These are phyloP conservation scores for Lipomyces yamadae DNA, from an alignment of 805 yeast genomes.

Conservation along the genomic window DNA sequence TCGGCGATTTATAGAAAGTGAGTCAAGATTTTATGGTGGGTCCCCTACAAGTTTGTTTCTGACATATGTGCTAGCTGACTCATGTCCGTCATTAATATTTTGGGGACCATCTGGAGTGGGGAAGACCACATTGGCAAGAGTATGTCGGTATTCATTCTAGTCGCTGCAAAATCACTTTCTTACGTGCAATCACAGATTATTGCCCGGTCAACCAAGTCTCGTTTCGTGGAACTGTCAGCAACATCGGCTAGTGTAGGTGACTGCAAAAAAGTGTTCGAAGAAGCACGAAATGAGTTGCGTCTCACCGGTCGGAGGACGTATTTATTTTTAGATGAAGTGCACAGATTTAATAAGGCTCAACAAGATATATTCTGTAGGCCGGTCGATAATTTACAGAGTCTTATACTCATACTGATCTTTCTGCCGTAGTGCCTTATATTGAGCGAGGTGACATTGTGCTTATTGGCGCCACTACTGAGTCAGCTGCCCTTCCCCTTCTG, in stretches of 20 bases:
- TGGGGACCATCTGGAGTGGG: constrained; percentile 97
- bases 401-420: neutral
- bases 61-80: constrained; percentile 30
- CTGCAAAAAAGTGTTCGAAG: constrained; percentile 63
- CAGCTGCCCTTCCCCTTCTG: constrained; percentile 11
- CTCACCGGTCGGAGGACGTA: constrained; percentile 62
- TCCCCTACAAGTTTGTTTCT: too few relatives aligned
- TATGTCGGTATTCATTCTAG: constrained; percentile 33
- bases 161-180: neutral
- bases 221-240: constrained; percentile 83
- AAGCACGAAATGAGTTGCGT: constrained; percentile 53
- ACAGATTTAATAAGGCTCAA: constrained; percentile 81
- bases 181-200: constrained; percentile 50
- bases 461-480: constrained; percentile 95
- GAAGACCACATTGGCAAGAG: constrained; percentile 83
- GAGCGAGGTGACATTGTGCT: constrained; percentile 82
- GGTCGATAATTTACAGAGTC: neutral
- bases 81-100: constrained; percentile 76
- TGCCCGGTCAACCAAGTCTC: constrained; percentile 58
- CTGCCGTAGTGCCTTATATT: constrained; percentile 62
- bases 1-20: constrained; percentile 61
- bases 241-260: constrained; percentile 73
- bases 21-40: constrained; percentile 25
- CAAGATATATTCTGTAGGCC: constrained; percentile 70
- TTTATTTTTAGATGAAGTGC: constrained; percentile 90